phyloP scores from a whole-genome alignment of 768 basidiomycete genomes.

The Gelatoporia subvermispora region DNA sequence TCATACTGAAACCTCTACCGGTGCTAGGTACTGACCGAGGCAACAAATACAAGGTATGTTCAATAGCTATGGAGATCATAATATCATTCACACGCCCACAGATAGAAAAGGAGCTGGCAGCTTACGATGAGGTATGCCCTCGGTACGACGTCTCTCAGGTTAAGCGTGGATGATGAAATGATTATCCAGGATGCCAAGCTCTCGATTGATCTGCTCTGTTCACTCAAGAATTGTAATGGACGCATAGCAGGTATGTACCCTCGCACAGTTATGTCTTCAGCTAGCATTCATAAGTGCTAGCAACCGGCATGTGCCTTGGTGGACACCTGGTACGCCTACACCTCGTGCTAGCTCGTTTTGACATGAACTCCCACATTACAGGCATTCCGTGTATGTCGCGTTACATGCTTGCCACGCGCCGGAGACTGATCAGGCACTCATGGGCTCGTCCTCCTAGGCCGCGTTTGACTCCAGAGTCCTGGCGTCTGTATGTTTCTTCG shows the following conservation, averaged over 20 bases:
- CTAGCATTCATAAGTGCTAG: conserved; percentile 32
- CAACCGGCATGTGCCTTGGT: conserved; percentile 89
- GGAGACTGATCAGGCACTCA: not conserved
- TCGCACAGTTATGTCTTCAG: not conserved
- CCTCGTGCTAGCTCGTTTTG: conserved; percentile 16
- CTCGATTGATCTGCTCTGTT: conserved; percentile 67
- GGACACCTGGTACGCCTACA: conserved; percentile 66
- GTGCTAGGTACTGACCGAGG: conserved; percentile 75
- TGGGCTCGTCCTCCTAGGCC: conserved; percentile 42
- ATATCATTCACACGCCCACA: conserved; percentile 25
- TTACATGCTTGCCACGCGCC: not conserved
- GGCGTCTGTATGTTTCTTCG: conserved; percentile 89
- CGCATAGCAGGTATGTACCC: conserved; percentile 67
- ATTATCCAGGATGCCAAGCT: conserved; percentile 68
- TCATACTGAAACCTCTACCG: not conserved
- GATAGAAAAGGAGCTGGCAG: conserved; percentile 84
- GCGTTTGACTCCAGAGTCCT: conserved; percentile 84
- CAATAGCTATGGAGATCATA: not conserved
- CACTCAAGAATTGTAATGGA: conserved; percentile 82
- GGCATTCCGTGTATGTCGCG: conserved; percentile 45
- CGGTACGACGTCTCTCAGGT: not conserved
- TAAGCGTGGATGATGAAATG: not conserved
- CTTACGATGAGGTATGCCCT: conserved; percentile 73
- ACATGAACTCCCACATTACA: conserved; percentile 19
- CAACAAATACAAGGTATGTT: conserved; percentile 80